Percentiles rank a stretch among this genome's conserved stretches.
These are phyloP conservation scores for Venturiaceae sp. DNA, from an alignment of 2,329 filamentous ascomycete species.

Conservation along the genomic window DNA sequence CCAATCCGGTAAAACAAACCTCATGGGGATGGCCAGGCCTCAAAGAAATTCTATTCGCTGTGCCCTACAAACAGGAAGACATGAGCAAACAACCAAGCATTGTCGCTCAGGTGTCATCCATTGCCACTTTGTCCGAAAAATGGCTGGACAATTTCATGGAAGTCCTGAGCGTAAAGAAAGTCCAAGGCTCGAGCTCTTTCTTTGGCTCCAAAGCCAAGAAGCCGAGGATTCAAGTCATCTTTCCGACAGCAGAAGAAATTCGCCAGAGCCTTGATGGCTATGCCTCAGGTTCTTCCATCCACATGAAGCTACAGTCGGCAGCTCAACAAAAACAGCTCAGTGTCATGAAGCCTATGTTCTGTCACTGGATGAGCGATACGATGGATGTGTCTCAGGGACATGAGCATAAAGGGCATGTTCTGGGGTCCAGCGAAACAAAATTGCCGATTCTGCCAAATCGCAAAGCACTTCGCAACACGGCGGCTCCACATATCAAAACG, in stretches of 20 bases:
- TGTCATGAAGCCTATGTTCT: constrained; percentile 60
- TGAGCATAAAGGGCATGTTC: background rate
- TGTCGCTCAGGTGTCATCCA: constrained; percentile 64
- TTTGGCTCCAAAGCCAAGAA: constrained; percentile 11
- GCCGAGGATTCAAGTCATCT: constrained; percentile 61
- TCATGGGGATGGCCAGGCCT: constrained; percentile 72
- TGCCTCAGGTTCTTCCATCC: constrained; percentile 66
- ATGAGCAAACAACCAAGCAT: constrained; percentile 30
- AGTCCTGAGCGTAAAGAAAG: constrained; percentile 17
- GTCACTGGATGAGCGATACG: constrained; percentile 52
- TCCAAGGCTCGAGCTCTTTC: constrained; percentile 7
- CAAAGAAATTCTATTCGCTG: constrained; percentile 44
- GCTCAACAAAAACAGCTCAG: constrained; percentile 65
- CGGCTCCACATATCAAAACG: constrained; percentile 84
- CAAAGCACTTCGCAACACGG: constrained; percentile 35
- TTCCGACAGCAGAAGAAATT: constrained; percentile 72
- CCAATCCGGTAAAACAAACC: constrained; percentile 37
- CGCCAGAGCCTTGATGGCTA: constrained; percentile 71
- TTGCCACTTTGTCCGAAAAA: constrained; percentile 64
- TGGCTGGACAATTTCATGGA: constrained; percentile 60
- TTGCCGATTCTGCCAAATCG: background rate
- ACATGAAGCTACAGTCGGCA: constrained; percentile 63
- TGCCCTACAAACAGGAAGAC: constrained; percentile 31
- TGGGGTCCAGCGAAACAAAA: constrained; percentile 32
- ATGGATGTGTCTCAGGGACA: background rate